A percentile compares a stretch with the other conserved stretches of the same genome.
These are phyloP conservation scores for Schwanniomyces yamadae DNA, from an alignment of 805 yeast species.

Conservation along the genomic window DNA sequence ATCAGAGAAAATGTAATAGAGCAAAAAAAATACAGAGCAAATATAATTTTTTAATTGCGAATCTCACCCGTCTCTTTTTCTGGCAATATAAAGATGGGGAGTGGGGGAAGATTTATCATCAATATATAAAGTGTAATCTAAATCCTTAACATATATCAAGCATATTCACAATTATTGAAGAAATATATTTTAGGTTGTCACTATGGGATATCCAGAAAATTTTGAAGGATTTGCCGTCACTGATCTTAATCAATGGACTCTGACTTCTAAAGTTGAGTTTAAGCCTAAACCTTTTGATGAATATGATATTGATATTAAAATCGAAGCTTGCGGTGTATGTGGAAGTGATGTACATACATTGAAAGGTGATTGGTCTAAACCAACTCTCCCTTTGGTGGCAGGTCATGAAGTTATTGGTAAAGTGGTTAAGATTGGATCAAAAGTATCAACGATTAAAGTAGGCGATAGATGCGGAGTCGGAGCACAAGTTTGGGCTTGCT, in stretches of 20 bases:
- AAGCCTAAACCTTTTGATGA: constrained; percentile 38
- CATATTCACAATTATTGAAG: too few relatives aligned
- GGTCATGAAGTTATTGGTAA: constrained; percentile 27
- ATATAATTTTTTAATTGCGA: too few relatives aligned
- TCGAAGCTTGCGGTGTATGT: constrained; percentile 14
- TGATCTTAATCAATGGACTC: constrained; percentile 31
- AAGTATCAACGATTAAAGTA: constrained; percentile 32
- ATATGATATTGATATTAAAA: constrained; percentile 9
- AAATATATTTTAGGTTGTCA: too few relatives aligned
- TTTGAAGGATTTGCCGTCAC: constrained; percentile 39
- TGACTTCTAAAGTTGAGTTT: constrained; percentile 23
- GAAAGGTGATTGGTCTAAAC: constrained; percentile 18
- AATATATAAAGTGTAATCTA: too few relatives aligned
- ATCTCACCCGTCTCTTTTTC: too few relatives aligned
- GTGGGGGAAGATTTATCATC: too few relatives aligned
- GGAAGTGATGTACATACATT: constrained; percentile 19
- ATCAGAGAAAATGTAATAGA: too few relatives aligned
- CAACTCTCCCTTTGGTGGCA: constrained; percentile 13
- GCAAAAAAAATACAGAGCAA: too few relatives aligned
- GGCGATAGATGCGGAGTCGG: constrained; percentile 49
- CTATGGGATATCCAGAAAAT: constrained; percentile 1
- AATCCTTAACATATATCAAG: too few relatives aligned
- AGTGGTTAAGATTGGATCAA: constrained; percentile 28
- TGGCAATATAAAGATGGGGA: too few relatives aligned
- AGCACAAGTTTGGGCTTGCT: constrained; percentile 8